Evolutionary conservation across 345 rosid species (phyloP), one percentile per base, ranked within the genome.

Genomic region (Gossypium stocksii): DNA sequence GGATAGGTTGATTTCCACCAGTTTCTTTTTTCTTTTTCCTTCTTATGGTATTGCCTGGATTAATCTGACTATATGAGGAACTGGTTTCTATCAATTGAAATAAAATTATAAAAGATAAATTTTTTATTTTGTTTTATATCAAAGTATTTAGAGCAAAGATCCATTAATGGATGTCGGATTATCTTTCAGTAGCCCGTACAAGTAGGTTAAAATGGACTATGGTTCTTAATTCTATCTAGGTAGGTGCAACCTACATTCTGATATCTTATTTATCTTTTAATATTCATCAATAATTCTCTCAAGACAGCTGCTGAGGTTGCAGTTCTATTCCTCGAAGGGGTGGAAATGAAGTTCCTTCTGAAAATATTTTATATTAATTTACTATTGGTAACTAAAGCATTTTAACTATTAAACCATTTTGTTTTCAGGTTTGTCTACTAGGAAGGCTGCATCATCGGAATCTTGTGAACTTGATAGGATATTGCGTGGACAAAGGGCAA

Each of bases 361-460:
- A 34, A 34, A 5, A 34, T 45, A 13, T 66, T 20, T 66, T 45
- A 66, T 20, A 20, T 43, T 66, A 66, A 44, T 43, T 66, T 66
- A 22, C 71, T 66, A 45, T 66, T 46, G 1, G 5, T 22, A 46
- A 46, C 14, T 16, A 52, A 23, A 46, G 4, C 7, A 7, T 8
- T 62, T 29, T 22, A 9, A 73, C 34, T 51, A 72, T 58, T 41
- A 38, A 68, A 63, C 68, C 62, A 62, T 62, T 60, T 80, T 65
- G 20, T 80, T 58, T 78, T 65, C 81, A 94, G 98, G 97, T 94
- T 19, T 83, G 91, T 79, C 82, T 95, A 45, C 87, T 95, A 7
- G 96, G 99, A 73, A 89, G 99, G 83, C 83, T 95, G 78, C 99
- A 95, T 86, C 98, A 95, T 80, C 81, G 99, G 29, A 91, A 91